Conservation (phyloP, 177 flowering plant genomes). For the Telopea speciosissima region DNA sequence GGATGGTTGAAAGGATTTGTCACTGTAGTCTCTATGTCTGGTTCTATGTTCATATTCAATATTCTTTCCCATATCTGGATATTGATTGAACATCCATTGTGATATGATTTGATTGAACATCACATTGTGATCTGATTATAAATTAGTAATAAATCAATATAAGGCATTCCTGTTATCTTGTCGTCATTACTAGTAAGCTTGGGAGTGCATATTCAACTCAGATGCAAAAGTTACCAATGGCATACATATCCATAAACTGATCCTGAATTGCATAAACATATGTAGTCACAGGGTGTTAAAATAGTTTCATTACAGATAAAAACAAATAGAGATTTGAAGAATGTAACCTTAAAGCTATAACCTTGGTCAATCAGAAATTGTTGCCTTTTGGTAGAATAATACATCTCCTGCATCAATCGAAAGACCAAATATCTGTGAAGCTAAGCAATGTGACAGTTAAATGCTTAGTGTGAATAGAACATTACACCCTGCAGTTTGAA, state of each 20-base stretch:
- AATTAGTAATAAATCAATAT: too few species aligned
- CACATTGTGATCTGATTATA: too few species aligned
- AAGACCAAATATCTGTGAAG: constrained; percentile 1
- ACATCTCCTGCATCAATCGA: constrained; percentile 72
- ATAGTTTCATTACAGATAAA: not conserved
- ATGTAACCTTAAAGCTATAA: constrained; percentile 87
- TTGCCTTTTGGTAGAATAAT: constrained; percentile 94
- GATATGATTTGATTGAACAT: too few species aligned
- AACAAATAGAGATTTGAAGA: not conserved
- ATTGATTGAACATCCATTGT: too few species aligned
- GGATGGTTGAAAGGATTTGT: not conserved
- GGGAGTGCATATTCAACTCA: not conserved
- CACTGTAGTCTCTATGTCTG: not conserved
- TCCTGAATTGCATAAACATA: not conserved
- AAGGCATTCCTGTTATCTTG: not conserved
- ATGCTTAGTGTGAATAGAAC: not conserved
- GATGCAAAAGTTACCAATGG: not conserved
- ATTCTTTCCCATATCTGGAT: not conserved
- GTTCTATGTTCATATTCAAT: not conserved
- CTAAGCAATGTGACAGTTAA: not conserved
- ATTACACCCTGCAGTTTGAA: too few species aligned
- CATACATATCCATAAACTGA: not conserved
- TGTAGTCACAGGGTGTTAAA: not conserved
- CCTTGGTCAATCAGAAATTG: constrained; percentile 99
- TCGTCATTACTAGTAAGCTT: not conserved